A percentile compares a stretch with the other conserved stretches of the same genome.
These are phyloP conservation scores for Hura crepitans DNA, from an alignment of 441 rosid genomes.

Conservation along the genomic window DNA sequence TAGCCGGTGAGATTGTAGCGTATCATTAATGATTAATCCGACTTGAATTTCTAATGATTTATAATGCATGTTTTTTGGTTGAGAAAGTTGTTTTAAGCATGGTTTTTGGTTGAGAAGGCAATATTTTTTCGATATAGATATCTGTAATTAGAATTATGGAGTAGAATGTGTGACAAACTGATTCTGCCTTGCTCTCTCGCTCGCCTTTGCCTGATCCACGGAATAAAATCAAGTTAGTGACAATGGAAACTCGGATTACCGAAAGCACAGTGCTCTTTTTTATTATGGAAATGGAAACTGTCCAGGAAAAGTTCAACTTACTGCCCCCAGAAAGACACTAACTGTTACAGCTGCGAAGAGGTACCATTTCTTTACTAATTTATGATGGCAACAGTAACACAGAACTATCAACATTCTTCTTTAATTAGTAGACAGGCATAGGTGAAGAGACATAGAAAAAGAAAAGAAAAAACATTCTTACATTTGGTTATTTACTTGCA, in stretches of 20 bases:
- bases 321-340: conserved; percentile 39
- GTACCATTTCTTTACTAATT: conserved; percentile 26
- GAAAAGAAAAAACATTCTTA: neutral
- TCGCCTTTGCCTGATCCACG: too few relatives aligned
- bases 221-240: too few relatives aligned
- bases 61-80: conserved; percentile 44
- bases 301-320: conserved; percentile 35
- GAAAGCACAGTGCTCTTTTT: too few relatives aligned
- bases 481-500: too few relatives aligned
- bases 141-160: too few relatives aligned
- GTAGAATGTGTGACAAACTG: too few relatives aligned
- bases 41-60: conserved; percentile 33
- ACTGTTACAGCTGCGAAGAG: conserved; percentile 64
- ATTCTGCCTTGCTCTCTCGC: too few relatives aligned
- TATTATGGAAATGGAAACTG: conserved; percentile 15
- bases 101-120: neutral
- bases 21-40: conserved; percentile 30
- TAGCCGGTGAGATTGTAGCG: neutral
- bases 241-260: too few relatives aligned
- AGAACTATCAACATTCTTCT: neutral
- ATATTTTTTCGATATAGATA: neutral
- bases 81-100: conserved; percentile 12
- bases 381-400: neutral
- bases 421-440: conserved; percentile 3
- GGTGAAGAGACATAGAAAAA: neutral